Percentiles rank a stretch among this genome's conserved stretches.
phyloP scores from a whole-genome alignment of 257 asterid species.

The Scutellaria barbata region DNA sequence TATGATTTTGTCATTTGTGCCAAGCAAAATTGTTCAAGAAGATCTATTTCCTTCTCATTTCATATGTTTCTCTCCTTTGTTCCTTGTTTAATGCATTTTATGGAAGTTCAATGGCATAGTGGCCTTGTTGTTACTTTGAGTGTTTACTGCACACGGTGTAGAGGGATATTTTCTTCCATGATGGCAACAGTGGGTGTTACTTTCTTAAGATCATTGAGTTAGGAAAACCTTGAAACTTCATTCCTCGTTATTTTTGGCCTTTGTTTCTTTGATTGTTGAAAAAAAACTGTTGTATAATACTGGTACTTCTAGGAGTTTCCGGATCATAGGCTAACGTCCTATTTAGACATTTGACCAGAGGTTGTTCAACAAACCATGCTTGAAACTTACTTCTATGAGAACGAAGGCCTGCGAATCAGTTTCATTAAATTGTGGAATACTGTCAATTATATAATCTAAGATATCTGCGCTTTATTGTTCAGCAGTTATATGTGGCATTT shows the following conservation, averaged over 20 bases:
- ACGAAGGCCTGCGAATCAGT: neutral
- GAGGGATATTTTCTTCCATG: neutral
- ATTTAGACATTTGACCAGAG: neutral
- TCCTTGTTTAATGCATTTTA: neutral
- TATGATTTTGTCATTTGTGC: too few relatives aligned
- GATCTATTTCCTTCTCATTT: neutral
- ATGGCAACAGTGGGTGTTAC: neutral
- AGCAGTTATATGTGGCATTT: neutral
- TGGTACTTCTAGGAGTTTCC: neutral
- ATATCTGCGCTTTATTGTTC: neutral
- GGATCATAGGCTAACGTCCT: neutral
- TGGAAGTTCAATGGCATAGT: neutral
- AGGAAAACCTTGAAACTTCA: neutral
- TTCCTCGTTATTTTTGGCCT: neutral
- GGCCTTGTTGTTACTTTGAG: neutral
- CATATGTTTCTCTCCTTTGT: neutral
- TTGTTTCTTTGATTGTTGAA: neutral
- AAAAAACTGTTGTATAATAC: neutral
- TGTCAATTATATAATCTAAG: neutral
- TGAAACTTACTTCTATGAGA: neutral
- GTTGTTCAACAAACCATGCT: neutral
- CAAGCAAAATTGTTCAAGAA: neutral
- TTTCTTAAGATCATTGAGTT: slow-evolving; percentile 1
- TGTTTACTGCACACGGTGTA: too few relatives aligned
- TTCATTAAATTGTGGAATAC: neutral